Percentiles rank a stretch among this genome's conserved stretches.
Evolutionary conservation across 176 grass and related monocot genomes (phyloP).

Genomic region (Bonia amplexicaulis): DNA sequence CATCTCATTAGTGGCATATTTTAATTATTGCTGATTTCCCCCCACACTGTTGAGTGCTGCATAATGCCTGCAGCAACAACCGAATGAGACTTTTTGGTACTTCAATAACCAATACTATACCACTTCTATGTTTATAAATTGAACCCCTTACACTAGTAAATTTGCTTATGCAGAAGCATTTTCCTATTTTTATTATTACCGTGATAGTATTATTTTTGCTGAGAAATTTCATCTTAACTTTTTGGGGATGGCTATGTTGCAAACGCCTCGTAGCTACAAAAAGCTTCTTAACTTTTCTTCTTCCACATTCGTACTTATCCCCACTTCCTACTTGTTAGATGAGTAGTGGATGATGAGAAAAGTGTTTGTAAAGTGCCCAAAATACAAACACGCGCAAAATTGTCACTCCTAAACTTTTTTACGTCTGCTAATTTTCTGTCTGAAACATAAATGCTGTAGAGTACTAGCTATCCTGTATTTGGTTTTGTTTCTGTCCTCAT

Average conservation of each 20-base stretch:
- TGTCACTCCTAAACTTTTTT: not conserved
- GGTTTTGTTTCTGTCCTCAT: not conserved
- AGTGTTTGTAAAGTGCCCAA: not conserved
- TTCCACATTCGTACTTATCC: not conserved
- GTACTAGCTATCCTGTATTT: conserved; percentile 9
- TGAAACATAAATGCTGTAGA: not conserved
- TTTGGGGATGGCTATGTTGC: not conserved
- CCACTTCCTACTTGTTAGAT: not conserved
- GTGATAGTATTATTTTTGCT: not conserved
- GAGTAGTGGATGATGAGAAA: not conserved
- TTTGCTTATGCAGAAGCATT: not conserved
- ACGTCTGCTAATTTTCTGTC: not conserved
- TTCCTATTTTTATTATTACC: not conserved
- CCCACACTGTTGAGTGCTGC: not conserved
- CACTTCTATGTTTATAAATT: not conserved
- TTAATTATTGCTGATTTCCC: not conserved
- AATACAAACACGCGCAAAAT: not conserved
- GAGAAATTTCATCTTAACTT: not conserved
- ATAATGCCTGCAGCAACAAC: not conserved
- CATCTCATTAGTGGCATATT: not conserved
- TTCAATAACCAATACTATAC: not conserved
- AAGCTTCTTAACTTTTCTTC: not conserved
- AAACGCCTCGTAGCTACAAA: not conserved
- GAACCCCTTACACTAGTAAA: not conserved
- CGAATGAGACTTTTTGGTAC: not conserved